Evolutionary conservation across 225 moss, liverwort and hornwort species (phyloP).

Genomic region (Physcomitrium patens): DNA sequence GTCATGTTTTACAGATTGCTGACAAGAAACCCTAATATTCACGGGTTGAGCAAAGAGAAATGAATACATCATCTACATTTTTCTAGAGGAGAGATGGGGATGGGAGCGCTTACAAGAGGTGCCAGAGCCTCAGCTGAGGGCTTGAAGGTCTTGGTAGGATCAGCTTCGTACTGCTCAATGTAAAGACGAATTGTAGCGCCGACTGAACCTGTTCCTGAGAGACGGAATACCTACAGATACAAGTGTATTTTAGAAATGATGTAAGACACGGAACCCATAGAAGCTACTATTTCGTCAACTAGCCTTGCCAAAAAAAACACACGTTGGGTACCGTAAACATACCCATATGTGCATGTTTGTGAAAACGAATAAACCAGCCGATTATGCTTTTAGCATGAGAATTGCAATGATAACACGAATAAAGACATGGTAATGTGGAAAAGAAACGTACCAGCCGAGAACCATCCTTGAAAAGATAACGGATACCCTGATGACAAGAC

Average conservation of each 20-base stretch:
- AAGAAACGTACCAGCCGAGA: conserved; percentile 68
- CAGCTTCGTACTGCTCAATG: conserved; percentile 69
- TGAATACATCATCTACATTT: background rate
- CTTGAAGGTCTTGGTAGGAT: conserved; percentile 55
- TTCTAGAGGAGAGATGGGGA: background rate
- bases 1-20: background rate
- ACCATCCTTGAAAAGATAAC: conserved; percentile 81
- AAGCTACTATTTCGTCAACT: background rate
- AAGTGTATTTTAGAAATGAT: conserved; percentile 10
- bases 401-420: background rate
- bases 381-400: background rate
- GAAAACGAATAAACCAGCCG: background rate
- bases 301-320: no score
- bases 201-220: conserved; percentile 87
- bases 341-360: background rate
- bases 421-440: no score
- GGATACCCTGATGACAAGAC: conserved; percentile 81
- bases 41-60: no score
- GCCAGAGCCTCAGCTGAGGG: conserved; percentile 61
- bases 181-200: conserved; percentile 73
- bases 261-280: background rate
- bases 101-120: conserved; percentile 52
- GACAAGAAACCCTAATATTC: no score
- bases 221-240: conserved; percentile 70
- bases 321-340: no score